Evolutionary conservation across 2,329 filamentous ascomycete genomes (phyloP), one percentile per base, ranked within the genome.

Genomic region (Hypoxylon sp.): DNA sequence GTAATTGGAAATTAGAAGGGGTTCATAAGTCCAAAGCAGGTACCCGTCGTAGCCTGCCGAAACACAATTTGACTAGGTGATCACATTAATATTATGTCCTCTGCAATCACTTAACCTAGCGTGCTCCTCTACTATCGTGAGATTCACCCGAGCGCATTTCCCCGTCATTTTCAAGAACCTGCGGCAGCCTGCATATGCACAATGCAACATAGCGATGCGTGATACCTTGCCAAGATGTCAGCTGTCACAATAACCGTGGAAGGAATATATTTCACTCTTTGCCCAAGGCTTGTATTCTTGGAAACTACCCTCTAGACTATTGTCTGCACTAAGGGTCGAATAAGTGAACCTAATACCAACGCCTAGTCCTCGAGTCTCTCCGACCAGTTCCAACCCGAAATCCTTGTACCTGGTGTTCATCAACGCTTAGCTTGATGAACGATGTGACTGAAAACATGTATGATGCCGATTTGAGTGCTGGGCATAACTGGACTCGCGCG

Each of bases 231-330:
- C 67, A 67, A 65, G 66, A 52, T 35, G 22, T 64, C 35, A 35
- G 47, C 33, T 33, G 51, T 67, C 53, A 64, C 60, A 44, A 31
- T 58, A 51, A 42, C 35, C n/a, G 24, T 17, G 55, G 1, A 58
- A 35, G 47, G n/a, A 59, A 67, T 69, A 69, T 71, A 69, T 57
- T 65, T 66, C 55, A 47, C 53, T 55, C 60, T 61, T 69, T 57
- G 61, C 67, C 63, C 66, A 70, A 66, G 63, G 63, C 66, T 66
- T 67, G 67, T 69, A 67, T 71, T 69, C 63, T 69, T 59, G 58
- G 57, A 50, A 19, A 61, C 29, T 46, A 39, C 42, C 57, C 50
- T 65, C 44, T 61, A 61, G 55, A 39, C 33, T 44, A 47, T 29
- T 33, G 17, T 59, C 35, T 59, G 42, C 24, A 54, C 35, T 22